phyloP scores from a whole-genome alignment of 1,284 basidiomycete species.

The Xerocomus cyaneibrunnescens region DNA sequence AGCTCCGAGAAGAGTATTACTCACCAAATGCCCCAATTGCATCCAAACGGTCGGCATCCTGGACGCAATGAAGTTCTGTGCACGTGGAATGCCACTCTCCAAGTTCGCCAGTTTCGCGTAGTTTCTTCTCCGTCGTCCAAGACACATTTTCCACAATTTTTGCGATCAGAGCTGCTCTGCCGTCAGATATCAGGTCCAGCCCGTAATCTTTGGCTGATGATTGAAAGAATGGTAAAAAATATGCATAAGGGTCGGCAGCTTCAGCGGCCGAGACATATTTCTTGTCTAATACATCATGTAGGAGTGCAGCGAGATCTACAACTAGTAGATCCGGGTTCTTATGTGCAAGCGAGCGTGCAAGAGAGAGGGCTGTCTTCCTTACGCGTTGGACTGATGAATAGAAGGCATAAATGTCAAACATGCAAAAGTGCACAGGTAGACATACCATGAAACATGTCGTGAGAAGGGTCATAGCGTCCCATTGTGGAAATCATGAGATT shows the following conservation, averaged over 20 bases:
- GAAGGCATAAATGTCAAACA: slow-evolving; percentile 6
- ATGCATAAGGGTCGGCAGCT: slow-evolving; percentile 60
- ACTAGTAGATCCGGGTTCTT: slow-evolving; percentile 63
- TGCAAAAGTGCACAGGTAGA: neutral
- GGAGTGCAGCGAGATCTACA: slow-evolving; percentile 80
- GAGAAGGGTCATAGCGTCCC: slow-evolving; percentile 86
- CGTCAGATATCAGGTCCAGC: slow-evolving; percentile 58
- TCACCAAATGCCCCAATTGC: slow-evolving; percentile 89
- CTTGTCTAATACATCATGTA: slow-evolving; percentile 88
- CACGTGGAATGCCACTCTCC: slow-evolving; percentile 76
- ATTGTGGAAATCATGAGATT: slow-evolving; percentile 73
- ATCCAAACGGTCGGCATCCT: slow-evolving; percentile 91
- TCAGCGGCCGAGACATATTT: slow-evolving; percentile 70
- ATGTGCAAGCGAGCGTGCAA: slow-evolving; percentile 53
- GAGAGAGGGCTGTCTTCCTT: slow-evolving; percentile 67
- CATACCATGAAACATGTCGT: slow-evolving; percentile 86
- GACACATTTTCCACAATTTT: slow-evolving; percentile 80
- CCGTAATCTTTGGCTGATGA: slow-evolving; percentile 40
- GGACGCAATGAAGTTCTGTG: slow-evolving; percentile 84
- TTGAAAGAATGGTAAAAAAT: slow-evolving; percentile 68
- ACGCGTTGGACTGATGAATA: slow-evolving; percentile 73
- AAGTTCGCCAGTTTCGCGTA: slow-evolving; percentile 55
- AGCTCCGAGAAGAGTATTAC: slow-evolving; percentile 15
- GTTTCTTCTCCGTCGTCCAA: slow-evolving; percentile 82
- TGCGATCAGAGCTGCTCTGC: slow-evolving; percentile 55